A percentile compares a stretch with the other conserved stretches of the same genome.
Evolutionary conservation across 2,329 filamentous ascomycete species (phyloP).

Genomic region (Tolypocladium guangdongense): DNA sequence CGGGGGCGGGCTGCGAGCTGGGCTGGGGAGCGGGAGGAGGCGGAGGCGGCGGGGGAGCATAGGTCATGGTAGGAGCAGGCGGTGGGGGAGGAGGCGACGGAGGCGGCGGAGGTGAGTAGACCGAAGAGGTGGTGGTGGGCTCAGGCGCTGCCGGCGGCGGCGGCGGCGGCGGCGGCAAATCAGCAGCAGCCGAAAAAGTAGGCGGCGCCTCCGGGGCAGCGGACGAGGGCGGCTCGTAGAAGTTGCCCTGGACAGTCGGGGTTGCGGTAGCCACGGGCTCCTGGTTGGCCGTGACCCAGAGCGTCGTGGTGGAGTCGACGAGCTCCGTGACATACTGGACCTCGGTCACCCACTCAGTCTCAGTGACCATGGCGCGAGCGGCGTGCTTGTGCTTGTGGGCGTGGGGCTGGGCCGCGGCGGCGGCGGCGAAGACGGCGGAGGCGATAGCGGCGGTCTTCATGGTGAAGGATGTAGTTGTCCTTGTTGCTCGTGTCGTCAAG

Average conservation of each 20-base stretch:
- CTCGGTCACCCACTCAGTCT: slow-evolving; percentile 40
- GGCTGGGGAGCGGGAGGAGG: slow-evolving; percentile 3
- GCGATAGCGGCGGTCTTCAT: slow-evolving; percentile 31
- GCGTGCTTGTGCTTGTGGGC: slow-evolving; percentile 24
- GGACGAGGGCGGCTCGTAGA: slow-evolving; percentile 14
- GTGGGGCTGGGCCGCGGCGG: slow-evolving; percentile 40
- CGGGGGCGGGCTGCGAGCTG: background rate
- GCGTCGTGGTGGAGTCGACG: slow-evolving; percentile 37
- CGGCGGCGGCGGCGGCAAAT: slow-evolving; percentile 11
- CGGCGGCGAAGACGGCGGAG: slow-evolving; percentile 23
- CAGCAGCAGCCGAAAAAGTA: slow-evolving; percentile 5
- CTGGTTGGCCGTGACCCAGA: slow-evolving; percentile 27
- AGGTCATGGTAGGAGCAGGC: slow-evolving; percentile 8
- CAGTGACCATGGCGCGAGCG: slow-evolving; percentile 32
- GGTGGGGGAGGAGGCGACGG: slow-evolving; percentile 5
- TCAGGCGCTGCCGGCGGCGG: slow-evolving; percentile 3
- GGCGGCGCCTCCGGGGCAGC: slow-evolving; percentile 3
- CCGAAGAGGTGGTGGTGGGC: slow-evolving; percentile 2
- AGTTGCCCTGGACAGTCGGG: slow-evolving; percentile 14
- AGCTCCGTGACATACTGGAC: slow-evolving; percentile 34
- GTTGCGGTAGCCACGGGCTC: slow-evolving; percentile 14
- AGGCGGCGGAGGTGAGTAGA: background rate
- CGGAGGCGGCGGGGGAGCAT: slow-evolving; percentile 4
- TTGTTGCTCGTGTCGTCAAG: slow-evolving; percentile 3
- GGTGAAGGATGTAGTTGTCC: slow-evolving; percentile 8